Conservation (phyloP, 441 rosid genomes). For the Euphorbia neoarborescens region DNA sequence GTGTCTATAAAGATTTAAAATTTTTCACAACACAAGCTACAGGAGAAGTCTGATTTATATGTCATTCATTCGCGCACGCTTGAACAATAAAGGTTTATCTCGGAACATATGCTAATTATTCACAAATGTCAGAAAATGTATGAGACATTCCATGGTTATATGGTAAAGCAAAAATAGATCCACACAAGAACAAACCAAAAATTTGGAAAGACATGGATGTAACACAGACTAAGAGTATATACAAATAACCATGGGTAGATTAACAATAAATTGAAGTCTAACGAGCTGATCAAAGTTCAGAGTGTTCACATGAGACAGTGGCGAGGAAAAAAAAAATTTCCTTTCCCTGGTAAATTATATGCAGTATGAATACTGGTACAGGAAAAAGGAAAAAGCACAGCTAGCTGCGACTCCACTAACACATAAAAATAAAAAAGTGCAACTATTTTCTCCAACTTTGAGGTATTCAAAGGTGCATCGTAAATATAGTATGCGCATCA, state of each 20-base stretch:
- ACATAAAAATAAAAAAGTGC: no score
- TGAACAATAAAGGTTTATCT: not conserved
- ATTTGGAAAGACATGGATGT: not conserved
- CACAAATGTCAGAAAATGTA: not conserved
- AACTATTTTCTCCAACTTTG: not conserved
- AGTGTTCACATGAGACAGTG: not conserved
- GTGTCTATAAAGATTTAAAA: no score
- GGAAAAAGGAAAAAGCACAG: not conserved
- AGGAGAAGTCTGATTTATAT: not conserved
- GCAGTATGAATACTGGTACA: not conserved
- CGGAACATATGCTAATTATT: not conserved
- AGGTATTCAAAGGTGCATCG: constrained; percentile 1
- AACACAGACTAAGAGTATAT: not conserved
- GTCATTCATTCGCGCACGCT: not conserved
- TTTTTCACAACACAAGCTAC: not conserved
- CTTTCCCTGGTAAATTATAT: not conserved
- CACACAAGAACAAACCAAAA: not conserved
- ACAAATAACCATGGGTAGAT: not conserved
- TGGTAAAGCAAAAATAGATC: not conserved
- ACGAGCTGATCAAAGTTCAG: not conserved
- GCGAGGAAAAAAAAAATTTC: not conserved
- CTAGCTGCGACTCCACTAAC: not conserved
- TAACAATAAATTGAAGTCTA: not conserved
- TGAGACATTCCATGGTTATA: not conserved
- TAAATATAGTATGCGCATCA: not conserved